These are phyloP conservation scores for Chaetomium globosum DNA, from an alignment of 2,329 filamentous ascomycete species.

Conservation along the genomic window DNA sequence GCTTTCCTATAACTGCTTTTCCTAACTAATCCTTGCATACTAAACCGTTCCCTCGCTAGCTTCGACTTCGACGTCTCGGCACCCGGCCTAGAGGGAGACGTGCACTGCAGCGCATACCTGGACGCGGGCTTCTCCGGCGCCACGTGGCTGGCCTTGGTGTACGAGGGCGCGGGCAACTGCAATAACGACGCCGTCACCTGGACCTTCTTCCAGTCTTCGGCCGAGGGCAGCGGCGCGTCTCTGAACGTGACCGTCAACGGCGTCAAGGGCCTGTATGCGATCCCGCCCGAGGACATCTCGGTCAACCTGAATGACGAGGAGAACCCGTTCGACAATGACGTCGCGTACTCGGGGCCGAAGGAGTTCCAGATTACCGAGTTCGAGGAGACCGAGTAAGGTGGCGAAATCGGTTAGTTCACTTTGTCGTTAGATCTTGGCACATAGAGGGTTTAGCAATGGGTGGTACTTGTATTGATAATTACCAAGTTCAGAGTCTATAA, in stretches of 20 bases:
- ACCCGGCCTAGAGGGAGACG: neutral
- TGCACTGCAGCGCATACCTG: constrained; percentile 8
- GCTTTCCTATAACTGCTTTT: neutral
- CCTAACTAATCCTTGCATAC: neutral
- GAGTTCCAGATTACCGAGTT: constrained; percentile 14
- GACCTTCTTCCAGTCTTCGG: constrained; percentile 11
- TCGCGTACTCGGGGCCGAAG: constrained; percentile 13
- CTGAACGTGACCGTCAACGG: constrained; percentile 18
- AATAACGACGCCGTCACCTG: constrained; percentile 8
- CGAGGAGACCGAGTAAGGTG: neutral
- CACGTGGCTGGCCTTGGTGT: constrained; percentile 11
- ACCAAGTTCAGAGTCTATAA: neutral
- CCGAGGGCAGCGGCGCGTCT: neutral
- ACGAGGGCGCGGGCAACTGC: constrained; percentile 18
- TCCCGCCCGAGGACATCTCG: constrained; percentile 5
- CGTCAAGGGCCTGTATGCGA: neutral
- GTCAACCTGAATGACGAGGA: neutral
- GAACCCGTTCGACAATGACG: constrained; percentile 19
- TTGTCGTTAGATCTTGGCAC: neutral
- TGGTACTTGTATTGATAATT: too few species aligned
- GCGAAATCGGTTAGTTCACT: neutral
- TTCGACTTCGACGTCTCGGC: constrained; percentile 15
- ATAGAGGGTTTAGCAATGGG: neutral
- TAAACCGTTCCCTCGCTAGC: neutral
- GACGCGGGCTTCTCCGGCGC: constrained; percentile 18